These are phyloP conservation scores for Paxillus rubicundulus DNA, from an alignment of 768 basidiomycete species.

Conservation along the genomic window DNA sequence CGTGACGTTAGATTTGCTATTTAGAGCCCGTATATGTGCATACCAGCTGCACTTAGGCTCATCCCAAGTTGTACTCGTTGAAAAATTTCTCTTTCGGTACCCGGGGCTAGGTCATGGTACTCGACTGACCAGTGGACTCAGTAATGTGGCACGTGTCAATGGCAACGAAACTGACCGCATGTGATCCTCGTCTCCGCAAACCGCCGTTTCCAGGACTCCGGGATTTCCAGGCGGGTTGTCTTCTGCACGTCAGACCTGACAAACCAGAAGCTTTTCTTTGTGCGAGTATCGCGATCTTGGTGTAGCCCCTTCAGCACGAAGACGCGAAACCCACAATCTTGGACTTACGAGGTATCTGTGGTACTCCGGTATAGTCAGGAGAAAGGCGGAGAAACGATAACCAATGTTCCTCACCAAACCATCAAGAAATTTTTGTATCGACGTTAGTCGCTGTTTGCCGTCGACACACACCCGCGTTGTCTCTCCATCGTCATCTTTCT, in stretches of 20 bases:
- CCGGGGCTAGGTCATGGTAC: conserved; percentile 53
- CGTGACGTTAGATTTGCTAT: background rate
- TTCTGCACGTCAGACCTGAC: conserved; percentile 48
- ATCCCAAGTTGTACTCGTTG: conserved; percentile 82
- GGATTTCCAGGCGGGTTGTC: conserved; percentile 48
- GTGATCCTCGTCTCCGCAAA: conserved; percentile 61
- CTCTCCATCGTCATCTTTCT: conserved; percentile 41
- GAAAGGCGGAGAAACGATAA: background rate
- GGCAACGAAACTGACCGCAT: conserved; percentile 48
- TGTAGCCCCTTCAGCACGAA: conserved; percentile 11
- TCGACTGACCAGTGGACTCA: conserved; percentile 48
- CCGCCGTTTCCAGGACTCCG: conserved; percentile 45
- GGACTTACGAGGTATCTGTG: conserved; percentile 54
- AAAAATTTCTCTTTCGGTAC: conserved; percentile 74
- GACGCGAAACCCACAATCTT: conserved; percentile 1
- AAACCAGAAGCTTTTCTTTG: conserved; percentile 64
- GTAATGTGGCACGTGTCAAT: background rate
- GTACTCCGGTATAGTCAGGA: conserved; percentile 9
- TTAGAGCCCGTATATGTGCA: background rate
- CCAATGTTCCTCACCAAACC: conserved; percentile 35
- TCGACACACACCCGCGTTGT: conserved; percentile 46
- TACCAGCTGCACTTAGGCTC: conserved; percentile 70
- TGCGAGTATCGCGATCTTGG: conserved; percentile 54
- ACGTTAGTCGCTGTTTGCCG: conserved; percentile 52
- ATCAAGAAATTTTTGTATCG: conserved; percentile 47